Base-by-base conservation (phyloP, 768 basidiomycete species). In the Tulasnella sp. region DNA sequence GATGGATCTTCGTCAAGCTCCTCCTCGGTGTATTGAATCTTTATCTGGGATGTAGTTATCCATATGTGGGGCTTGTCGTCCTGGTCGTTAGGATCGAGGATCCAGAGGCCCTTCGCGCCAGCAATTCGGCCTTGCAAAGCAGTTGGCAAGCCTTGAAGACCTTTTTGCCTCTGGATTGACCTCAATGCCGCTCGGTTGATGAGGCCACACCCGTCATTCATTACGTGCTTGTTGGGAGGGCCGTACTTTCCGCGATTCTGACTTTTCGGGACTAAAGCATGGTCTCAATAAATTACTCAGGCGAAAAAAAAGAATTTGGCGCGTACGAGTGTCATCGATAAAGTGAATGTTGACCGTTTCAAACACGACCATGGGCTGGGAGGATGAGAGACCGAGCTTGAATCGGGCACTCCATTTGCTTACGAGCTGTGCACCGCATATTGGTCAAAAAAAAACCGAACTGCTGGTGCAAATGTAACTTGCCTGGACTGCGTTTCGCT, bases 361-460 rank as follows among this genome's bases (percentile, higher is more conserved):
- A 3, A 93, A 80, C 9, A 85, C 81, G 4, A 90, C 84, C 0
- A 91, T 92, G 8, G 92, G 92, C 6, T 90, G 86, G 1, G 92
- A 93, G 75, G 89, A 92, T 0, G 93, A 93, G 7, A 93, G 84
- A 0, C 90, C 91, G 11, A 93, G 87, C 0, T 89, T 88, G 81
- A 90, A 90, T 0, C 92, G 88, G n/a, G 92, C 88, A 14, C 89
- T 87, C 89, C 90, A 93, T 85, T 93, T 93, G 0, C 89, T 87
- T 85, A 92, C 88, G 14, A 88, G 86, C 92, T 93, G 77, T n/a
- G 8, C 12, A 76, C 22, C 28, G 41, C 40, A 34, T 37, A 16
- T 22, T 44, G 20, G 24, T 75, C 46, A 42, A 44, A 7, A 31
- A 2, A 9, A 24, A 1, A 5, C 4, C 2, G 24, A 69, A n/a